A percentile compares a stretch with the other conserved stretches of the same genome.
phyloP scores from a whole-genome alignment of 2,329 filamentous ascomycete genomes.

The Paraphaeosphaeria sporulosa region DNA sequence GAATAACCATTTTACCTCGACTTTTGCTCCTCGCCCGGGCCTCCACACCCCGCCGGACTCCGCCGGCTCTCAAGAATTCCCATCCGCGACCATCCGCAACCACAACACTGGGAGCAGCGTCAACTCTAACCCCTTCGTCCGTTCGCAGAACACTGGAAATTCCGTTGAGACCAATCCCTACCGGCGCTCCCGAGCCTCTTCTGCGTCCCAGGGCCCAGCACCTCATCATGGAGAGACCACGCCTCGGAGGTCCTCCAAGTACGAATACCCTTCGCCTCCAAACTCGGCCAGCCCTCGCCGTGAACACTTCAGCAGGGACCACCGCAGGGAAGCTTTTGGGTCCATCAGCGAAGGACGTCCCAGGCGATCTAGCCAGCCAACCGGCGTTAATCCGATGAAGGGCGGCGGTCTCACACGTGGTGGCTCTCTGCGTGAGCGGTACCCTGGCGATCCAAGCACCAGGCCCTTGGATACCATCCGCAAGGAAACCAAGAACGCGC shows the following conservation, averaged over 20 bases:
- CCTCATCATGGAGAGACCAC: constrained; percentile 26
- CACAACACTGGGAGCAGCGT: constrained; percentile 50
- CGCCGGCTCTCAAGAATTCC: constrained; percentile 35
- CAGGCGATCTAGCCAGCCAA: constrained; percentile 45
- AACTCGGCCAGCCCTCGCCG: constrained; percentile 62
- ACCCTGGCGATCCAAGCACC: constrained; percentile 69
- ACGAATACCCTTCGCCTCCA: constrained; percentile 60
- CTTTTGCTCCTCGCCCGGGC: constrained; percentile 48
- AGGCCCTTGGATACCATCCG: constrained; percentile 73
- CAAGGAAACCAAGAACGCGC: constrained; percentile 69
- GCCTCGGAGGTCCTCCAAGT: constrained; percentile 30
- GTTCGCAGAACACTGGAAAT: constrained; percentile 46
- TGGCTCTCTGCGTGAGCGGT: constrained; percentile 66
- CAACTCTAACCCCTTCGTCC: constrained; percentile 55
- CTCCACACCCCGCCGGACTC: constrained; percentile 41
- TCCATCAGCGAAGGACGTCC: constrained; percentile 39
- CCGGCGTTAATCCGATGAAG: constrained; percentile 35
- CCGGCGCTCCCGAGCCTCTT: constrained; percentile 45
- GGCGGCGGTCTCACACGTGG: constrained; percentile 45
- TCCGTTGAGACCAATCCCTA: constrained; percentile 55
- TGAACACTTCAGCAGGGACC: constrained; percentile 42
- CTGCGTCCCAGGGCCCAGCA: constrained; percentile 35
- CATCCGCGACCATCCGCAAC: constrained; percentile 34
- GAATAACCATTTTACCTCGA: constrained; percentile 63
- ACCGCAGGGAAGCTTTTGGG: constrained; percentile 44